Base-by-base conservation (phyloP, 768 basidiomycete species). In the Boletus edulis region DNA sequence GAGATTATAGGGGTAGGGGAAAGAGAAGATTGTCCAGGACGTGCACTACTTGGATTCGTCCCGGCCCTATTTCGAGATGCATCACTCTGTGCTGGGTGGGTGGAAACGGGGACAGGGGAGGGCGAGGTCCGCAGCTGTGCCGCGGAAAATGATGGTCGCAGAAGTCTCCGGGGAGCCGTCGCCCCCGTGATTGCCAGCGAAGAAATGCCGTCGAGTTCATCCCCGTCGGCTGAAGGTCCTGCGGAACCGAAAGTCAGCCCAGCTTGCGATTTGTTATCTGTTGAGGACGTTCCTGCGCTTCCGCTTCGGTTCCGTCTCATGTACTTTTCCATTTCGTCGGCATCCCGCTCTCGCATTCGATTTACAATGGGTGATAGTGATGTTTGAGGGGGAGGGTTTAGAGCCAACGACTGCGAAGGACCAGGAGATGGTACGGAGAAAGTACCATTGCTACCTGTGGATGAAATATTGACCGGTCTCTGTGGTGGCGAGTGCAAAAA, bases 311-410 rank as follows among this genome's bases (percentile, higher is more conserved):
- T 89, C 53, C 91, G 81, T 57, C 81, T 78, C 67, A 91, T 77
- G 67, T 91, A 94, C 64, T 91, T 89, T 68, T 91, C 90, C 78
- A 89, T 90, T 37, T 91, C 92, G 66, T 87, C 88, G 18, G 91
- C 91, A 66, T 94, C 91, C 54, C 84, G 80, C 72, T 91, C 87
- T 61, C 85, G 82, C 78, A 94, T 86, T 34, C 90, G 87, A 62
- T 76, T 86, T 29, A 86, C 88, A 54, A 94, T 81, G 3, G 90
- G 91, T 4, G 91, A 89, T 51, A 92, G 68, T 22, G 82, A 82
- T 41, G 80, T 55, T 50, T 61, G 75, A 67, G 24, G 75, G 61
- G 63, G 69, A 52, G 69, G 70, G 7, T 73, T 73, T 49, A 70
- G 67, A 51, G 71, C 59, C 38, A 75, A 62, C 7, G 76, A 62